Conservation (phyloP, 306 rosid genomes). For the Lathyrus aphaca region DNA sequence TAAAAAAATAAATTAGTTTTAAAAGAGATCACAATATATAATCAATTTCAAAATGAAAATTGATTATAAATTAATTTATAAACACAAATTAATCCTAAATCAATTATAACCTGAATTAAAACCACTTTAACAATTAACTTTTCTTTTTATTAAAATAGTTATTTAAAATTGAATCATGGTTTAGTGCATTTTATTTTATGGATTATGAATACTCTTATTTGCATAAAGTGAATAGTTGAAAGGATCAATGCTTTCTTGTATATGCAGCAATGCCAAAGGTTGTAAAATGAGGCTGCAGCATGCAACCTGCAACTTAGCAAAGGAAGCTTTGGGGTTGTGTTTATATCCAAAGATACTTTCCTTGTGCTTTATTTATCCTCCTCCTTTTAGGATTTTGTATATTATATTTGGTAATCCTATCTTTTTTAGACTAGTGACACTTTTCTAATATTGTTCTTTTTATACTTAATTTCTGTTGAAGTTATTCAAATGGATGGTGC, state of each 20-base stretch:
- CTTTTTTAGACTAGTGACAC: slow-evolving; percentile 16
- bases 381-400: slow-evolving; percentile 32
- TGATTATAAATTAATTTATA: too few relatives aligned
- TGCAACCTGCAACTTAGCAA: slow-evolving; percentile 19
- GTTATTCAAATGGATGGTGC: background rate
- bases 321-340: slow-evolving; percentile 35
- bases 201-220: too few relatives aligned
- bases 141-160: too few relatives aligned
- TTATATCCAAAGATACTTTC: slow-evolving; percentile 50
- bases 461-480: slow-evolving; percentile 14
- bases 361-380: slow-evolving; percentile 41
- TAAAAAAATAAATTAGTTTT: too few relatives aligned
- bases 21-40: too few relatives aligned
- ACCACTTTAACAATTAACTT: too few relatives aligned
- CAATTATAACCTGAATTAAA: too few relatives aligned
- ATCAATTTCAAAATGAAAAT: too few relatives aligned
- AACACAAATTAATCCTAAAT: too few relatives aligned
- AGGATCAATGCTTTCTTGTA: slow-evolving; percentile 61
- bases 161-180: too few relatives aligned
- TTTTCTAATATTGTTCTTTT: background rate
- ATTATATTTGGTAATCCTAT: slow-evolving; percentile 15
- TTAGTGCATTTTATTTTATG: too few relatives aligned
- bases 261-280: slow-evolving; percentile 52
- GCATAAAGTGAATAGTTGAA: slow-evolving; percentile 27
- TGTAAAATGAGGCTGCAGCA: background rate